phyloP scores from a whole-genome alignment of 2,329 filamentous ascomycete genomes.

The Fusarium liriodendri region DNA sequence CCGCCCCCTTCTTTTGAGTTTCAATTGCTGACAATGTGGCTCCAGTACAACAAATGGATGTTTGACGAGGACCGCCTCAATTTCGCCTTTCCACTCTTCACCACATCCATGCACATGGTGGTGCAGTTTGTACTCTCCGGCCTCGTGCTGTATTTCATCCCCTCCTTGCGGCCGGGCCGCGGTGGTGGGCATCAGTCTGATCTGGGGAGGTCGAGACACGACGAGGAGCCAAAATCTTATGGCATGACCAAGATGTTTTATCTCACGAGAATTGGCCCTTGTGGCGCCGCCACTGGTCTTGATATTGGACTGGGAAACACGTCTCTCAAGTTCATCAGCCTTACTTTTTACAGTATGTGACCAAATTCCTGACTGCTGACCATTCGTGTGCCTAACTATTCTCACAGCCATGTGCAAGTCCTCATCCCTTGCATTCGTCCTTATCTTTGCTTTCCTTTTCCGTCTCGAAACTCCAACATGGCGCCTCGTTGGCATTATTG shows the following conservation, averaged over 20 bases:
- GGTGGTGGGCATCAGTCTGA: constrained; percentile 56
- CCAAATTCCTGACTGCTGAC: not conserved
- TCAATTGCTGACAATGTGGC: constrained; percentile 32
- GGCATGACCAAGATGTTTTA: constrained; percentile 93
- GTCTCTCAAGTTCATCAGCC: constrained; percentile 92
- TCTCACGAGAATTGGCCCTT: constrained; percentile 89
- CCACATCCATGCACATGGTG: constrained; percentile 93
- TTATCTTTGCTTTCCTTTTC: constrained; percentile 95
- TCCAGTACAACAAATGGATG: constrained; percentile 99
- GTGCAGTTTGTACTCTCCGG: constrained; percentile 89
- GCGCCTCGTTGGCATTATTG: constrained; percentile 87
- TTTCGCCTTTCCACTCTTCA: constrained; percentile 95
- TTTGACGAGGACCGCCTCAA: constrained; percentile 87
- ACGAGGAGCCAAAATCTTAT: constrained; percentile 64
- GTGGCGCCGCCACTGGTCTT: constrained; percentile 90
- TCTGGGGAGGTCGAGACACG: constrained; percentile 61
- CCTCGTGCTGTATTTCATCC: constrained; percentile 83
- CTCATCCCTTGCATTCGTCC: constrained; percentile 92
- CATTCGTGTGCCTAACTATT: not conserved
- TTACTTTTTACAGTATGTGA: constrained; percentile 90
- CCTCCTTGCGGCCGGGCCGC: constrained; percentile 78
- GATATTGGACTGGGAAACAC: constrained; percentile 98
- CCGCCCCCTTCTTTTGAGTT: not conserved
- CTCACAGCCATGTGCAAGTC: constrained; percentile 95
- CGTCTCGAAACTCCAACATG: constrained; percentile 88